phyloP scores from a whole-genome alignment of 2,329 filamentous ascomycete genomes.

The Cercospora beticola region DNA sequence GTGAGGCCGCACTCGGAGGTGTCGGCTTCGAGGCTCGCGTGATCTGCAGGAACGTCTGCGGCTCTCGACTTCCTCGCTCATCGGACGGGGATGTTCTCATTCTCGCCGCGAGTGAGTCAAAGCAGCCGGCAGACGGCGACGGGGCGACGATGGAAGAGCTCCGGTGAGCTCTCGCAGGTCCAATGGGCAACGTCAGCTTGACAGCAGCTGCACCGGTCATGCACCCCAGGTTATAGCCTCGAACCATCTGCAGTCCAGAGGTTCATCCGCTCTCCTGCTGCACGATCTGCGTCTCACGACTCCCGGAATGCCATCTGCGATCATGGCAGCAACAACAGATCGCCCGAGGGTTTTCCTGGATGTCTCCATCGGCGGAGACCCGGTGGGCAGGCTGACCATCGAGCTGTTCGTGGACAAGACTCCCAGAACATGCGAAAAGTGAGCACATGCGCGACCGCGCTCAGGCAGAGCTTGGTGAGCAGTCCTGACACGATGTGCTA shows the following conservation, averaged over 20 bases:
- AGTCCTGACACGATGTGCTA: constrained; percentile 28
- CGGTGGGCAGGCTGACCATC: constrained; percentile 45
- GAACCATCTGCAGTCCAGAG: background rate
- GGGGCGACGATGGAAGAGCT: background rate
- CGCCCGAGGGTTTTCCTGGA: constrained; percentile 47
- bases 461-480: background rate
- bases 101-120: background rate
- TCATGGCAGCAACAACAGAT: constrained; percentile 23
- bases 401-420: constrained; percentile 50
- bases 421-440: constrained; percentile 50
- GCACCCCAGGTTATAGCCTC: constrained; percentile 4
- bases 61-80: background rate
- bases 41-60: background rate
- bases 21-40: background rate
- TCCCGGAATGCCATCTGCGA: background rate
- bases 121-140: background rate
- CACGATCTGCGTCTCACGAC: background rate
- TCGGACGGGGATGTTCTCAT: background rate
- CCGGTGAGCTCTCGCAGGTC: background rate
- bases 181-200: background rate
- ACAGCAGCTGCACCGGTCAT: background rate
- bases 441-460: constrained; percentile 17
- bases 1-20: background rate
- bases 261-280: constrained; percentile 3
- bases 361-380: constrained; percentile 42